Evolutionary conservation across 2,329 filamentous ascomycete genomes (phyloP), one percentile per base, ranked within the genome.

Genomic region (Onygenales sp.): DNA sequence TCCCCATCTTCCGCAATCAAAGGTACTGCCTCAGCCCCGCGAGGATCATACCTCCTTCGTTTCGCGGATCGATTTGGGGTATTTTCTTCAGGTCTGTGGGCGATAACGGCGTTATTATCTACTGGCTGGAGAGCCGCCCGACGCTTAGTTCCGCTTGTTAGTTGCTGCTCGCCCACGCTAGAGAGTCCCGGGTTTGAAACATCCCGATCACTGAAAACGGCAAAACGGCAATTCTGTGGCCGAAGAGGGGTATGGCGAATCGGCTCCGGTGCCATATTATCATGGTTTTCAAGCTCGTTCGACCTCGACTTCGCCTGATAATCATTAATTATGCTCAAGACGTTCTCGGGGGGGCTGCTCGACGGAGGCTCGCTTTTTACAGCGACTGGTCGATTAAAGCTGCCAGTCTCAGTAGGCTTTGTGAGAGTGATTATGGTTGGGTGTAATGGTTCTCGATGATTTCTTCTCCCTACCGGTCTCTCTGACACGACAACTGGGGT

Each of bases 1-100:
- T 72, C 72, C 1, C 77, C 76, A 58, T 81, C 78, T 55, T 82
- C 78, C 2, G 77, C 71, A 36, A 81, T 58, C 6, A 61, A 62
- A 31, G 69, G 67, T 56, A 80, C 71, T 6, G 69, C 70, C n/a
- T 64, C 62, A 7, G 60, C 63, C 59, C 59, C 54, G 54, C 54
- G 59, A 55, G 49, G 56, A 6, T 42, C 59, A 63, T 46, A 63
- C 62, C 56, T 76, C 73, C 57, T 68, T 69, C 49, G 71, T 73
- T 64, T 59, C 14, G 56, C 57, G 53, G 53, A 54, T 57, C 50
- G 36, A 32, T 42, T 46, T 53, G 52, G 52, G 50, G 54, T 36
- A 42, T 52, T 47, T 48, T 51, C 42, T 37, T 52, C 42, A 48
- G 55, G 37, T 53, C 51, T 31, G 44, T 47, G 46, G 56, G 48